These are phyloP conservation scores for Pseudogymnoascus sp. DNA, from an alignment of 2,329 filamentous ascomycete genomes.

Conservation along the genomic window DNA sequence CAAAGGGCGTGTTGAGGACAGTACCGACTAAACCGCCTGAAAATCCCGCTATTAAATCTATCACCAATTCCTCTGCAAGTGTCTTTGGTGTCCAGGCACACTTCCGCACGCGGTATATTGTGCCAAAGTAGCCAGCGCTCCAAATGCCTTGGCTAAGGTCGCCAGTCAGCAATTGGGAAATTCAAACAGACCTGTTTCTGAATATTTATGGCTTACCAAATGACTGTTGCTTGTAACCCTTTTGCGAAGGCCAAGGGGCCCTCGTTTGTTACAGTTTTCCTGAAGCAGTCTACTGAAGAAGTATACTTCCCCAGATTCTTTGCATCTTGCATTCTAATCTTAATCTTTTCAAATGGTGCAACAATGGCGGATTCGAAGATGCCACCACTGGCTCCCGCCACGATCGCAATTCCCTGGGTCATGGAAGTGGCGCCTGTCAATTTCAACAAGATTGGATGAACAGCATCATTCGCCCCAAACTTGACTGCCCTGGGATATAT, in stretches of 20 bases:
- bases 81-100: slow-evolving; percentile 68
- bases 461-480: slow-evolving; percentile 95
- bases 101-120: slow-evolving; percentile 87
- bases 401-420: slow-evolving; percentile 78
- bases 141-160: slow-evolving; percentile 71
- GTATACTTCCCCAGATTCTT: slow-evolving; percentile 80
- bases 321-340: slow-evolving; percentile 91
- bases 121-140: slow-evolving; percentile 92
- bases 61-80: slow-evolving; percentile 70
- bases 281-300: slow-evolving; percentile 68
- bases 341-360: slow-evolving; percentile 91
- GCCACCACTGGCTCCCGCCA: slow-evolving; percentile 85
- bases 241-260: slow-evolving; percentile 83
- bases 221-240: slow-evolving; percentile 86
- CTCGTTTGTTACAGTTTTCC: slow-evolving; percentile 72
- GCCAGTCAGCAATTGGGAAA: too few species aligned
- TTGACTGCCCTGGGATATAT: slow-evolving; percentile 62
- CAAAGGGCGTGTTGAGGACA: slow-evolving; percentile 83
- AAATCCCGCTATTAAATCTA: slow-evolving; percentile 78
- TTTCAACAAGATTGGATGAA: slow-evolving; percentile 84
- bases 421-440: slow-evolving; percentile 75
- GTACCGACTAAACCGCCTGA: slow-evolving; percentile 83
- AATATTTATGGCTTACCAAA: too few species aligned
- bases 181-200: too few species aligned
- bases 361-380: slow-evolving; percentile 92